Percentiles rank a stretch among this genome's conserved stretches.
These are phyloP conservation scores for Zopfochytrium polystomum DNA, from an alignment of 371 early-diverging fungal species.

Conservation along the genomic window DNA sequence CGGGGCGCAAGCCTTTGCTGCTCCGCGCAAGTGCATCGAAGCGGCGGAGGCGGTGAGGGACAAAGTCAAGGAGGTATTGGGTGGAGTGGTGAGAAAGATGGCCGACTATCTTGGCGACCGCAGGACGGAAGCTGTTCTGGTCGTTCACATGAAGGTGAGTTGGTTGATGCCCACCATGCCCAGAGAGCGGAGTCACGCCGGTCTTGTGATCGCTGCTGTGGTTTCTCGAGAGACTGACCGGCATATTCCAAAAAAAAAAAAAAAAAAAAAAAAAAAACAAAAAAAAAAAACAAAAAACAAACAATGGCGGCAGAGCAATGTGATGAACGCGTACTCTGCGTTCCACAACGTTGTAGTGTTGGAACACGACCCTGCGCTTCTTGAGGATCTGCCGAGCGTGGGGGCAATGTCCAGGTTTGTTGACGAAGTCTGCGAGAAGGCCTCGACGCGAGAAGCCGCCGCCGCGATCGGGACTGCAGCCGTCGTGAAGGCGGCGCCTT, in stretches of 20 bases:
- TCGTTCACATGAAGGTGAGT: constrained; percentile 67
- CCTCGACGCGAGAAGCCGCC: no score
- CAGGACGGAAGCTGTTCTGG: constrained; percentile 70
- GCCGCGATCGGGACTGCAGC: no score
- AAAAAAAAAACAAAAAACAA: no score
- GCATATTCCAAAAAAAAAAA: no score
- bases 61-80: constrained; percentile 52
- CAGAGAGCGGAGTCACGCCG: not conserved
- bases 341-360: constrained; percentile 56
- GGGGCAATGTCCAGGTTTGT: constrained; percentile 12
- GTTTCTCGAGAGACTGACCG: no score
- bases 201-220: no score
- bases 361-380: constrained; percentile 44
- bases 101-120: constrained; percentile 70
- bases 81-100: constrained; percentile 55
- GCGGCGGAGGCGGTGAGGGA: constrained; percentile 55
- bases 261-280: no score
- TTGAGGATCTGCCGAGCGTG: constrained; percentile 17
- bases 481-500: no score
- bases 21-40: constrained; percentile 34
- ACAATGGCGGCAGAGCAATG: constrained; percentile 58
- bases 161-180: not conserved
- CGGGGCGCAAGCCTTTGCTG: constrained; percentile 24
- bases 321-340: constrained; percentile 64
- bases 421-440: no score